These are phyloP conservation scores for Chondrus crispus DNA, from an alignment of 23 red algal genomes.

Conservation along the genomic window DNA sequence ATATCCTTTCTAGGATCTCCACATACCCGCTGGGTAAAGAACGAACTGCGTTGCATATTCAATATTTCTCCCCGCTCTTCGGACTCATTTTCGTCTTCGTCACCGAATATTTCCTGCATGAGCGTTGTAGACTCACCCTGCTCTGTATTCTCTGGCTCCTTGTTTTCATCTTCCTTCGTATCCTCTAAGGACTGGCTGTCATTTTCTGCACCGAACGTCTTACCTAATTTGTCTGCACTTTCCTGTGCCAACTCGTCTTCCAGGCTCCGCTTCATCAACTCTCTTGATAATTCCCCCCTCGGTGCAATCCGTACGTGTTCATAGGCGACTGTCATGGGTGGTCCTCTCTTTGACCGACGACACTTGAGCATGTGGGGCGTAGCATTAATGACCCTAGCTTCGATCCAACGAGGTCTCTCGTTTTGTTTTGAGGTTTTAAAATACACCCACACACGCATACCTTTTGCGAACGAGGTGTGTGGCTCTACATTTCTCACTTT, in stretches of 20 bases:
- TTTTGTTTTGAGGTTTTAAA: slow-evolving; percentile 16
- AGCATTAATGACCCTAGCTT: neutral
- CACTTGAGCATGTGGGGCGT: neutral
- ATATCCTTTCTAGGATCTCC: slow-evolving; percentile 26
- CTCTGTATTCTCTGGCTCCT: neutral
- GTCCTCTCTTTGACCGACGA: slow-evolving; percentile 16
- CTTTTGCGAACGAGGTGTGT: neutral
- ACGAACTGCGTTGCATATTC: neutral
- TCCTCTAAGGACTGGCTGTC: no score
- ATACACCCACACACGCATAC: slow-evolving; percentile 12
- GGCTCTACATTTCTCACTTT: neutral
- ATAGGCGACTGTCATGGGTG: neutral
- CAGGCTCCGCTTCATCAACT: neutral
- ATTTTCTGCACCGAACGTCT: no score
- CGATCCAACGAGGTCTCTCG: neutral
- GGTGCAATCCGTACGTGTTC: slow-evolving; percentile 23
- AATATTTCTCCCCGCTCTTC: neutral
- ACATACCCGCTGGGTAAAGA: slow-evolving; percentile 21
- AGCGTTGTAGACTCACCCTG: neutral
- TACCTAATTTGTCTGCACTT: no score
- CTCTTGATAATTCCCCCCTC: neutral
- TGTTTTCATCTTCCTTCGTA: neutral
- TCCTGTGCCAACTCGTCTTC: neutral
- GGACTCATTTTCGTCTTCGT: neutral
- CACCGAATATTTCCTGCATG: slow-evolving; percentile 13